phyloP scores from a whole-genome alignment of 2,329 filamentous ascomycete species.

The Sordariomycetes sp. region DNA sequence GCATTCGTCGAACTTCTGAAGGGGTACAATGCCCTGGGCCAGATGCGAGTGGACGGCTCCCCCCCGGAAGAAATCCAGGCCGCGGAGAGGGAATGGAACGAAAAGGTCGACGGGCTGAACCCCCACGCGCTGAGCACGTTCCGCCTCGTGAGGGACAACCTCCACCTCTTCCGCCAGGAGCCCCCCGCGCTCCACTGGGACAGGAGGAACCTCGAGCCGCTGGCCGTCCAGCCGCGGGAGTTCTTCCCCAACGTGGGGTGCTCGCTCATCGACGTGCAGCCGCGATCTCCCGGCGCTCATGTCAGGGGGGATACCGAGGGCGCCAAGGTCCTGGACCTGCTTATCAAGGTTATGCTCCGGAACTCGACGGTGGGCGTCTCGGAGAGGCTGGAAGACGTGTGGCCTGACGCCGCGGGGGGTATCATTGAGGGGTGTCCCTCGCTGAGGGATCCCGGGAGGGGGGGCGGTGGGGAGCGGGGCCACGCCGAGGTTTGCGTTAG shows the following conservation, averaged over 20 bases:
- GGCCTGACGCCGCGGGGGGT: slow-evolving; percentile 44
- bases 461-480: slow-evolving; percentile 26
- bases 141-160: slow-evolving; percentile 34
- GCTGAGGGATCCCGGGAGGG: slow-evolving; percentile 29
- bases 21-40: slow-evolving; percentile 14
- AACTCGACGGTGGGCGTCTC: slow-evolving; percentile 19
- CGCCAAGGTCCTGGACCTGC: slow-evolving; percentile 32
- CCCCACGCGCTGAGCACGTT: slow-evolving; percentile 21
- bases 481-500: slow-evolving; percentile 29
- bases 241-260: slow-evolving; percentile 50
- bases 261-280: slow-evolving; percentile 54
- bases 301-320: slow-evolving; percentile 33
- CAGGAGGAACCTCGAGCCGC: slow-evolving; percentile 54
- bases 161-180: slow-evolving; percentile 32
- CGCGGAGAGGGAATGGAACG: slow-evolving; percentile 17
- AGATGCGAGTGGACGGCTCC: slow-evolving; percentile 9
- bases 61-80: slow-evolving; percentile 13
- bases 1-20: slow-evolving; percentile 18
- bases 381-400: slow-evolving; percentile 35
- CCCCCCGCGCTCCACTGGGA: slow-evolving; percentile 53
- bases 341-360: slow-evolving; percentile 26
- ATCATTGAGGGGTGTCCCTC: slow-evolving; percentile 33
- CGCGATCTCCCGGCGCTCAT: slow-evolving; percentile 35
- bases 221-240: slow-evolving; percentile 43
- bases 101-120: slow-evolving; percentile 16